These are phyloP conservation scores for Blastocystis sp. DNA, from an alignment of 352 stramenopile genomes.

Conservation along the genomic window DNA sequence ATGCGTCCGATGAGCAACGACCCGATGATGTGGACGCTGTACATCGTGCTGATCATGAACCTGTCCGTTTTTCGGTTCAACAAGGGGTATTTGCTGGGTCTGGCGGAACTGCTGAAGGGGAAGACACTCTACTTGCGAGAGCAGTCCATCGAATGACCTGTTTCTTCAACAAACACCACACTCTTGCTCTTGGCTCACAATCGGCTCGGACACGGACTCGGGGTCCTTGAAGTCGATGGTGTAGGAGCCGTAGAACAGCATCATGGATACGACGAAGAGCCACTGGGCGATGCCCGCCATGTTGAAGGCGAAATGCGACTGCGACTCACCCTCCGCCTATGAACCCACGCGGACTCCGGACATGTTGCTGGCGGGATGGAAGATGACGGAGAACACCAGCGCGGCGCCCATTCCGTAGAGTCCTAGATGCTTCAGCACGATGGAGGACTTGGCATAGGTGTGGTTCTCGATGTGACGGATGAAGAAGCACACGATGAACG, in stretches of 20 bases:
- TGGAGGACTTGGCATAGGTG: background rate
- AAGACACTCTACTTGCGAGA: slow-evolving; percentile 19
- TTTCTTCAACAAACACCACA: slow-evolving; percentile 17
- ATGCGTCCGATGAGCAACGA: slow-evolving; percentile 13
- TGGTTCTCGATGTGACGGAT: slow-evolving; percentile 24
- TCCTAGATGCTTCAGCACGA: slow-evolving; percentile 21
- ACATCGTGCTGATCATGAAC: slow-evolving; percentile 26
- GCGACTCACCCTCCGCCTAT: background rate
- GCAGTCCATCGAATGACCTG: background rate
- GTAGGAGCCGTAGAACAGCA: slow-evolving; percentile 59
- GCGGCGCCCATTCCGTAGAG: slow-evolving; percentile 17
- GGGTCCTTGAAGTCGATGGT: slow-evolving; percentile 37
- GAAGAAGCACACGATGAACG: slow-evolving; percentile 41
- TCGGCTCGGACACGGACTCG: background rate
- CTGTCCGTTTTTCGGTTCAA: background rate
- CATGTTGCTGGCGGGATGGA: slow-evolving; percentile 57
- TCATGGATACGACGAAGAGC: slow-evolving; percentile 64
- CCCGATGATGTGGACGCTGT: background rate
- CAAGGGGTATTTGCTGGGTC: background rate
- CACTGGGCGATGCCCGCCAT: slow-evolving; percentile 62
- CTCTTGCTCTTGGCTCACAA: background rate
- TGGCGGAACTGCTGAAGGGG: background rate
- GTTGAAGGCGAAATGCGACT: slow-evolving; percentile 29
- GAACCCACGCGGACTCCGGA: background rate
- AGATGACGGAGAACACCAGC: slow-evolving; percentile 48